Evolutionary conservation across 73 alveolate species (phyloP).

Genomic region (Tetrahymena thermophila): DNA sequence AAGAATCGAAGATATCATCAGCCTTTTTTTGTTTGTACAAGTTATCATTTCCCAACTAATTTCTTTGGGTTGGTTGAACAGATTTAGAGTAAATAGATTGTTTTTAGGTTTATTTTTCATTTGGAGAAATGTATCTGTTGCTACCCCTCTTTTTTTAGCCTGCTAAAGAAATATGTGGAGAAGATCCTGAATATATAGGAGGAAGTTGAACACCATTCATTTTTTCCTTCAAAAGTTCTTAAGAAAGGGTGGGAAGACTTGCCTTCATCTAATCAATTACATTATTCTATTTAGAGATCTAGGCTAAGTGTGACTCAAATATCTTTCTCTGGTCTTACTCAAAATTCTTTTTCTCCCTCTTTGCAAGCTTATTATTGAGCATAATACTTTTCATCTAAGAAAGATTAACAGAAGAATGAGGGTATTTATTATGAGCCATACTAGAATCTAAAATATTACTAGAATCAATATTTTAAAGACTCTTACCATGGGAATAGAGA

Average conservation of each 20-base stretch:
- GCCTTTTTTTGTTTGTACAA: too few relatives aligned
- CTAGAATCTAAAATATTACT: background rate
- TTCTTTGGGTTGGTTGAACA: background rate
- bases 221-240: background rate
- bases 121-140: background rate
- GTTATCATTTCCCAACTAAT: too few relatives aligned
- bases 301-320: background rate
- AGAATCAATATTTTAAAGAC: background rate
- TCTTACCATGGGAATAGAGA: background rate
- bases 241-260: background rate
- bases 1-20: background rate
- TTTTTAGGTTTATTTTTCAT: background rate
- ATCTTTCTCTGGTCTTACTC: background rate
- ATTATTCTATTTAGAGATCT: background rate
- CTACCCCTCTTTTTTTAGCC: background rate
- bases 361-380: background rate
- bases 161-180: background rate
- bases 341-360: background rate
- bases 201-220: background rate
- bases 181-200: background rate
- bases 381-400: background rate
- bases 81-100: background rate
- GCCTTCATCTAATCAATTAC: background rate
- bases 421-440: background rate
- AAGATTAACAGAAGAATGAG: background rate